Percentiles rank a stretch among this genome's conserved stretches.
Evolutionary conservation across 208 protist genomes (phyloP).

Genomic region (Porcisia hertigi): DNA sequence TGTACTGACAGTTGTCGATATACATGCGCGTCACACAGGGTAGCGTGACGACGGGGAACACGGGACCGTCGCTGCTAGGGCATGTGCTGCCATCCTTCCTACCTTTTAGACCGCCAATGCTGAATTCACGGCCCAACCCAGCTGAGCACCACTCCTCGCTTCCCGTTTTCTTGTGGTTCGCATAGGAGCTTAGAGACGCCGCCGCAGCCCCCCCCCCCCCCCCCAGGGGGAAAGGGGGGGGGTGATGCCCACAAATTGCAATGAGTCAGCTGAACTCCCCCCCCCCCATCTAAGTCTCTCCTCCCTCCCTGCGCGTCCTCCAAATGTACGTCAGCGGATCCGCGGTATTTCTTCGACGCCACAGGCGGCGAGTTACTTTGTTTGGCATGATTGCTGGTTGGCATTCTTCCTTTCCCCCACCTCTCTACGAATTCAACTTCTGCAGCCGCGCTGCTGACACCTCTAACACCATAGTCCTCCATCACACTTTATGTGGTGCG

Average conservation of each 20-base stretch:
- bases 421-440: neutral
- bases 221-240: too few relatives aligned
- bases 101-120: neutral
- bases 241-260: neutral
- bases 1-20: neutral
- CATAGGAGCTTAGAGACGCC: neutral
- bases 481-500: neutral
- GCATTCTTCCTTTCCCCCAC: constrained; percentile 7
- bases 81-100: constrained; percentile 23
- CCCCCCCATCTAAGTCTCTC: neutral
- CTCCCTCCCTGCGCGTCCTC: neutral
- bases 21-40: too few relatives aligned
- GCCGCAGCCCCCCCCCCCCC: neutral
- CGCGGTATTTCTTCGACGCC: neutral
- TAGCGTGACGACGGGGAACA: neutral
- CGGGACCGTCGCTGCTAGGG: constrained; percentile 14
- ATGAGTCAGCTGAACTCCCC: neutral
- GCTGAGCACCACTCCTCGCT: neutral
- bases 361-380: constrained; percentile 8
- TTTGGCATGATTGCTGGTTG: constrained; percentile 16
- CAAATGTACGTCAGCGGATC: neutral
- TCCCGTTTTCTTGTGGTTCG: neutral
- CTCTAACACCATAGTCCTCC: neutral
- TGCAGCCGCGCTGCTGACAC: neutral
- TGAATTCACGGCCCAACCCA: neutral